A percentile compares a stretch with the other conserved stretches of the same genome.
Evolutionary conservation across 192 early-diverging fungal genomes (phyloP).

Genomic region (Rhizophagus sp.): DNA sequence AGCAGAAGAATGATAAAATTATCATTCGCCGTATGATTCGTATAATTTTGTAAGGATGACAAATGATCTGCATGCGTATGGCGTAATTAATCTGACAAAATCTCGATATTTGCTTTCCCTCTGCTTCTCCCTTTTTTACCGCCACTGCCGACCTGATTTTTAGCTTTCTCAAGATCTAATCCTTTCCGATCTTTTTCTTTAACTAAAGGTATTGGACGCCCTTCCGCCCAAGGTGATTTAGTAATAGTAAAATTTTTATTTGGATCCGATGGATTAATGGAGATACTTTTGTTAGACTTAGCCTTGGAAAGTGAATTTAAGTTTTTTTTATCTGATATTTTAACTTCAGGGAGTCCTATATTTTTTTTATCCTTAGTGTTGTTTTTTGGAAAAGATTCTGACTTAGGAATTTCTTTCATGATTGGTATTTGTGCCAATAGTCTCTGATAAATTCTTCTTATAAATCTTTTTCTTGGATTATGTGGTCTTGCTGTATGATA

Average conservation of each 20-base stretch:
- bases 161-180: constrained; percentile 4
- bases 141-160: neutral
- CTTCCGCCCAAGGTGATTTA: constrained; percentile 23
- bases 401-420: neutral
- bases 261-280: neutral
- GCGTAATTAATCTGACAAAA: neutral
- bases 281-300: neutral
- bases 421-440: constrained; percentile 12
- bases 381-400: neutral
- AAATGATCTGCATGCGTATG: neutral
- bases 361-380: neutral
- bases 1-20: no score
- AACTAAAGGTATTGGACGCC: constrained; percentile 16
- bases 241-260: constrained; percentile 2
- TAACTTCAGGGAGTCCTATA: neutral
- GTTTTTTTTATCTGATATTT: neutral
- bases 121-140: neutral
- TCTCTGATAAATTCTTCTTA: constrained; percentile 23
- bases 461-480: constrained; percentile 21
- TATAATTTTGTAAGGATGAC: neutral
- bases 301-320: neutral
- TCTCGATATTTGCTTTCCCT: neutral
- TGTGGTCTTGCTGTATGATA: constrained; percentile 20
- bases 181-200: constrained; percentile 14
- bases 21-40: no score